Evolutionary conservation across 139 green algal species (phyloP).

Genomic region (Parachlorella kessleri): DNA sequence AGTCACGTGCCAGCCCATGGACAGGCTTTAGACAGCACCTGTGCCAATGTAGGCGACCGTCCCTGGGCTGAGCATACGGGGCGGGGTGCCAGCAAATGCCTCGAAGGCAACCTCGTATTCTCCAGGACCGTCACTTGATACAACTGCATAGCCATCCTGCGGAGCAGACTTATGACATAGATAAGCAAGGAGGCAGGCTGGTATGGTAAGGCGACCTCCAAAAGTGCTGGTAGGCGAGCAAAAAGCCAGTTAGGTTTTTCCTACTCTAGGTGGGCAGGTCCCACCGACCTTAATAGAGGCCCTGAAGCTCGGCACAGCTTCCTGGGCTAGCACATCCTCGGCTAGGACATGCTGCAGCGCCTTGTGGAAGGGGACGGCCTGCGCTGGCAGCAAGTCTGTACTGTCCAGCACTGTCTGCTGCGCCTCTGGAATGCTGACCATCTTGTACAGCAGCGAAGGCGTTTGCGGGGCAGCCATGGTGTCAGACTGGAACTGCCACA

Average conservation of each 20-base stretch:
- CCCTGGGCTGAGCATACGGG: slow-evolving; percentile 47
- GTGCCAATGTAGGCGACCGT: slow-evolving; percentile 92
- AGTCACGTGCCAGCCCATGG: too few species aligned
- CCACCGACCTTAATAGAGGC: slow-evolving; percentile 90
- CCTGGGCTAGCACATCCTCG: slow-evolving; percentile 68
- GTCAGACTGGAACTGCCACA: background rate
- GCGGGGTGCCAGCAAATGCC: slow-evolving; percentile 63
- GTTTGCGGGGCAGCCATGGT: slow-evolving; percentile 28
- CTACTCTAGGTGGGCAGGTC: background rate
- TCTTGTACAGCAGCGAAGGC: slow-evolving; percentile 62
- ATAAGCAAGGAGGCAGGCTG: background rate
- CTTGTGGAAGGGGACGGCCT: slow-evolving; percentile 49
- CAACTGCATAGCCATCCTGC: slow-evolving; percentile 95
- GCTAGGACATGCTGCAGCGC: slow-evolving; percentile 71
- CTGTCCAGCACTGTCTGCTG: slow-evolving; percentile 67
- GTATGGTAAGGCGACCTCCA: background rate
- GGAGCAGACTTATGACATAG: background rate
- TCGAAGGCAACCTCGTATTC: slow-evolving; percentile 81
- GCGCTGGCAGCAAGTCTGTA: slow-evolving; percentile 45
- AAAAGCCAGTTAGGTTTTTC: background rate
- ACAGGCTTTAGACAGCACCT: too few species aligned
- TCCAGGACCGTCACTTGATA: slow-evolving; percentile 75
- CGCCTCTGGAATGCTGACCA: slow-evolving; percentile 82
- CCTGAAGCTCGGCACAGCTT: slow-evolving; percentile 87
- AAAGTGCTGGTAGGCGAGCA: background rate